Evolutionary conservation across 2,329 filamentous ascomycete genomes (phyloP), one percentile per base, ranked within the genome.

Genomic region (Magnaporthiopsis poae): DNA sequence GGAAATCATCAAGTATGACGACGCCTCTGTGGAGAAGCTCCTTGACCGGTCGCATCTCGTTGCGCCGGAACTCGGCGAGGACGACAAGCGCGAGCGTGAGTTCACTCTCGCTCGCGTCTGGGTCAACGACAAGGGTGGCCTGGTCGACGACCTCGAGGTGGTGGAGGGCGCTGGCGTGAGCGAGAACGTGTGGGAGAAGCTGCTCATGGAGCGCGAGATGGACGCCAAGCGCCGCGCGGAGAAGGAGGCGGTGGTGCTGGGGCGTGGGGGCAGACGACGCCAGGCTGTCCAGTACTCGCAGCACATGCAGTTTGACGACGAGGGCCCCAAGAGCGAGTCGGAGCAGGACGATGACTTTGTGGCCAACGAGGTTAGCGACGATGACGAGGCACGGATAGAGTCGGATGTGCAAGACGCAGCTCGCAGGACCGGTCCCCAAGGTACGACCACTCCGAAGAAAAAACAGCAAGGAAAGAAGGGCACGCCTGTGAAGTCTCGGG

Each of bases 91-190:
- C 0, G 90, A 96, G 74, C 89, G 87, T 0, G 90, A 93, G 66
- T 99, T 97, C 75, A 91, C 90, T 5, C 91, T 95, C 76, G 94
- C 94, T 59, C 86, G 91, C 61, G 89, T 99, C 1, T 99, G 95
- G 95, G 90, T 89, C 4, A 96, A 96, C 72, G 90, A 96, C 52
- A 86, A 87, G 70, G 86, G 84, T 9, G 80, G 81, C 0, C 80
- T 96, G 7, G 84, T 88, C 63, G 88, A 90, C 25, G 82, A 86
- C 31, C 74, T 90, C 29, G 81, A 85, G 31, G 78, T 80, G 7
- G 79, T 82, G 2, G 80, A 85, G 33, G 82, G 84, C 61, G 27
- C 15, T 15, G 21, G 59, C 56, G 81, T 88, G 12, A 88, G 88
- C 72, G 83, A 85, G 18, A 88, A 86, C 52, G 86, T 96, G 0